Evolutionary conservation across 108 stramenopile species (phyloP).

Genomic region (Cyclotella kingstonii): DNA sequence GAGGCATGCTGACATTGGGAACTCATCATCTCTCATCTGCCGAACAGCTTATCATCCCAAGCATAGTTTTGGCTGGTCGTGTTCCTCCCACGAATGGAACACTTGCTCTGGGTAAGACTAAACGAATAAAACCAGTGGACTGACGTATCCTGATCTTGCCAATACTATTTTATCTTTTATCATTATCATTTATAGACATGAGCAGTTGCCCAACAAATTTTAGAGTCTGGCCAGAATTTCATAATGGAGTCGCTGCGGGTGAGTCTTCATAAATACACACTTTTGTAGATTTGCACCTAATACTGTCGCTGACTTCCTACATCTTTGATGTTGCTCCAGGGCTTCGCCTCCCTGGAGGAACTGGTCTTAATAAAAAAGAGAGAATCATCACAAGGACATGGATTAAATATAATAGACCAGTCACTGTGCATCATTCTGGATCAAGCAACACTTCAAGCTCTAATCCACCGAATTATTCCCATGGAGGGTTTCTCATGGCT

Average conservation of each 20-base stretch:
- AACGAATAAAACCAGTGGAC: background rate
- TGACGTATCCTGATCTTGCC: too few relatives aligned
- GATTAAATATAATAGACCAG: conserved; percentile 93
- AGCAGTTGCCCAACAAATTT: conserved; percentile 65
- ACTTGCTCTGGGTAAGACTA: conserved; percentile 52
- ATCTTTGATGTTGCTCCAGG: conserved; percentile 97
- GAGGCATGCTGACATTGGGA: conserved; percentile 97
- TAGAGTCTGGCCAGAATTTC: conserved; percentile 96
- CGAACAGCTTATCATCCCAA: conserved; percentile 87
- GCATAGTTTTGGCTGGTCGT: conserved; percentile 84
- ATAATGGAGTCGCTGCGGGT: conserved; percentile 95
- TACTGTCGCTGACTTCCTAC: too few relatives aligned
- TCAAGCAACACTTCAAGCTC: conserved; percentile 38
- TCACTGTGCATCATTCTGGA: conserved; percentile 23
- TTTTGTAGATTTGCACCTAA: too few relatives aligned
- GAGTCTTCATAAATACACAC: background rate
- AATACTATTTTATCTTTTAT: too few relatives aligned
- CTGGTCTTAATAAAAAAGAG: conserved; percentile 21
- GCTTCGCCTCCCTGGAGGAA: conserved; percentile 65
- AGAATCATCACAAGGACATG: conserved; percentile 88
- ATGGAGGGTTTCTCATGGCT: conserved; percentile 94
- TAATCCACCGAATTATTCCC: conserved; percentile 49
- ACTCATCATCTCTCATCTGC: conserved; percentile 73
- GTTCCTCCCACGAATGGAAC: conserved; percentile 90
- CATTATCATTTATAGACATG: conserved; percentile 48